phyloP scores from a whole-genome alignment of 1,139 yeast genomes.

The Zygosaccharomyces sapae region DNA sequence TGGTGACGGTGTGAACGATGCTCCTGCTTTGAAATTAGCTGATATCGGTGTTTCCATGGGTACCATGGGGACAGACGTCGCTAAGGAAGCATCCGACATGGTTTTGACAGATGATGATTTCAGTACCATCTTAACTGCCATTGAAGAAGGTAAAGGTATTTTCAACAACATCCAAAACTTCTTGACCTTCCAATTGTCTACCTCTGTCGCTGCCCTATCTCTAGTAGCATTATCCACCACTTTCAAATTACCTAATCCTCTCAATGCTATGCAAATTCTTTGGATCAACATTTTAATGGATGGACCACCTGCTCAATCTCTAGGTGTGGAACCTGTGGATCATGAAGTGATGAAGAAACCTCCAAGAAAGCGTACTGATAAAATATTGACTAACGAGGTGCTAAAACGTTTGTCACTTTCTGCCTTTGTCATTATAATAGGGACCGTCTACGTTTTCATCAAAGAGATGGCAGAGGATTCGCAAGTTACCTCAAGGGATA shows the following conservation, averaged over 20 bases:
- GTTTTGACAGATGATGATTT: constrained; percentile 92
- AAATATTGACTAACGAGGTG: constrained; percentile 64
- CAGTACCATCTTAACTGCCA: constrained; percentile 83
- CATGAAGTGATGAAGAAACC: constrained; percentile 90
- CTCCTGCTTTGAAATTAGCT: constrained; percentile 92
- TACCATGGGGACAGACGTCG: constrained; percentile 91
- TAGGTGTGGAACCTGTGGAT: constrained; percentile 95
- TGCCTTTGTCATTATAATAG: constrained; percentile 65
- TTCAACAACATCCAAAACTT: constrained; percentile 90
- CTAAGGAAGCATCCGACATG: constrained; percentile 97
- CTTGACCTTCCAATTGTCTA: constrained; percentile 86
- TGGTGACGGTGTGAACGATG: constrained; percentile 98
- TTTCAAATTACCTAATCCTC: constrained; percentile 83
- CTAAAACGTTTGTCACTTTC: constrained; percentile 69
- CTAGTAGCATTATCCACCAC: constrained; percentile 81
- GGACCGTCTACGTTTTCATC: constrained; percentile 79
- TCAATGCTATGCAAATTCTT: constrained; percentile 94
- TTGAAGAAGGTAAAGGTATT: constrained; percentile 93
- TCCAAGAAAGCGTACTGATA: constrained; percentile 82
- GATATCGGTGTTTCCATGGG: constrained; percentile 98
- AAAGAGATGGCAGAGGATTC: constrained; percentile 73
- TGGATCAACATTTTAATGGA: constrained; percentile 98
- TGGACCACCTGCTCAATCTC: constrained; percentile 96
- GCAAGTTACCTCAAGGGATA: constrained; percentile 81
- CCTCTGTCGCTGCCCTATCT: constrained; percentile 89